A percentile compares a stretch with the other conserved stretches of the same genome.
phyloP scores from a whole-genome alignment of 805 yeast genomes.

The Cyberlindnera maclurae region DNA sequence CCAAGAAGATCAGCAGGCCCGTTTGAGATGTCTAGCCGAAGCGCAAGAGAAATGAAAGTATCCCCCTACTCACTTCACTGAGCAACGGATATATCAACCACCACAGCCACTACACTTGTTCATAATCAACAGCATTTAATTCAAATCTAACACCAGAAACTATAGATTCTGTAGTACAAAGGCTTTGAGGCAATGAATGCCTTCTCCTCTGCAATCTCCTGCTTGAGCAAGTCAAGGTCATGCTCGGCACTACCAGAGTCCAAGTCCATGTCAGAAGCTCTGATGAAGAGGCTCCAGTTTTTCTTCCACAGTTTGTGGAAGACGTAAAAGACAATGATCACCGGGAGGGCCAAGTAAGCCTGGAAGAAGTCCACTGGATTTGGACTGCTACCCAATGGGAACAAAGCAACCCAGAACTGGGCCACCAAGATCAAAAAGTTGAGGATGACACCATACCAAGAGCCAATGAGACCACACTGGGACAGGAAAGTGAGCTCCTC shows the following conservation, averaged over 20 bases:
- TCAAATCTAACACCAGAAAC: conserved; percentile 42
- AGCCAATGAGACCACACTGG: conserved; percentile 65
- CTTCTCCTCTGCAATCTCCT: conserved; percentile 50
- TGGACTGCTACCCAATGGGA: conserved; percentile 27
- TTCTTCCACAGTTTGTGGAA: conserved; percentile 38
- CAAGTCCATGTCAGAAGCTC: conserved; percentile 46
- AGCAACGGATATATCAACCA: too few relatives aligned
- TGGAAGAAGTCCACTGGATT: conserved; percentile 29
- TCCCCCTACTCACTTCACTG: too few relatives aligned
- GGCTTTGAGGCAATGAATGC: conserved; percentile 42
- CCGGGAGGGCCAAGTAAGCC: conserved; percentile 35
- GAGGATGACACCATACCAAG: conserved; percentile 52
- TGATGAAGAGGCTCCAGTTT: conserved; percentile 34
- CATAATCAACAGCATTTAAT: too few relatives aligned
- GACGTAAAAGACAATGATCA: conserved; percentile 31
- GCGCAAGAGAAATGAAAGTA: too few relatives aligned
- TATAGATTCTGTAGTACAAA: conserved; percentile 39
- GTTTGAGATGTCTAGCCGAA: too few relatives aligned
- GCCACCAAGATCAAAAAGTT: conserved; percentile 59
- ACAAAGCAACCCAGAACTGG: conserved; percentile 70
- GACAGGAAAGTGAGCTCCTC: conserved; percentile 64
- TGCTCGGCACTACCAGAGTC: conserved; percentile 58
- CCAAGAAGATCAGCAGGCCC: too few relatives aligned
- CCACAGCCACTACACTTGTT: too few relatives aligned
- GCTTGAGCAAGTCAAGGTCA: conserved; percentile 48